Conservation (phyloP, 345 rosid species). For the Sisymbrium altissimum region DNA sequence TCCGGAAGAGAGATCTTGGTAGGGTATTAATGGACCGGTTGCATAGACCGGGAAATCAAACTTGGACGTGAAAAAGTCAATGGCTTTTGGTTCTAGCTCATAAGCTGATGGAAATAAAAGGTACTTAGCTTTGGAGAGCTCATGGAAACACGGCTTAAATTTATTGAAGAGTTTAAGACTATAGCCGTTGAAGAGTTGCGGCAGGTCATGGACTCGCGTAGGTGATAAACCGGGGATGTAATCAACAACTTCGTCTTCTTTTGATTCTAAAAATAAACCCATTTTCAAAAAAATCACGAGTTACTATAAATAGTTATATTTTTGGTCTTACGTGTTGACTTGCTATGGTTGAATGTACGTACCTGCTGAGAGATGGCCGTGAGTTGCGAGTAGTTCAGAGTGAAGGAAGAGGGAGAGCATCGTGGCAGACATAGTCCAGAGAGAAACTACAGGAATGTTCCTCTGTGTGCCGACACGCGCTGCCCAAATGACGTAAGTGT, state of each 20-base stretch:
- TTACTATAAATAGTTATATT: no score
- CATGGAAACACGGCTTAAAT: constrained; percentile 23
- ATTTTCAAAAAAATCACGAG: no score
- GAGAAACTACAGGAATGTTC: constrained; percentile 53
- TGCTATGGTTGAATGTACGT: no score
- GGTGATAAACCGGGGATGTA: constrained; percentile 38
- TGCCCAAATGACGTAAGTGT: constrained; percentile 38
- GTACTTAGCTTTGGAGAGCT: constrained; percentile 43
- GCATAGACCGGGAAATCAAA: constrained; percentile 34
- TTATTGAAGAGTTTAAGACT: neutral
- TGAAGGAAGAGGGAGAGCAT: constrained; percentile 34
- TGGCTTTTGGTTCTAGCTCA: constrained; percentile 46
- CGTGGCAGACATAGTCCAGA: constrained; percentile 44
- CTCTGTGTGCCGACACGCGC: constrained; percentile 31
- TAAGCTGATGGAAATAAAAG: constrained; percentile 46
- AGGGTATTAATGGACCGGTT: constrained; percentile 43
- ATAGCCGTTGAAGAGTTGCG: constrained; percentile 21
- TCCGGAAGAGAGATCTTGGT: neutral
- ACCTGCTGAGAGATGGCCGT: no score
- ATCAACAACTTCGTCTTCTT: constrained; percentile 35
- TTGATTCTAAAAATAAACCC: neutral
- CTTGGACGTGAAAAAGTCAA: constrained; percentile 29
- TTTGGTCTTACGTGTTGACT: no score
- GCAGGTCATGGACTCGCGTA: constrained; percentile 29
- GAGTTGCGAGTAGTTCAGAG: neutral